These are phyloP conservation scores for Andrographis paniculata DNA, from an alignment of 305 asterid genomes.

Conservation along the genomic window DNA sequence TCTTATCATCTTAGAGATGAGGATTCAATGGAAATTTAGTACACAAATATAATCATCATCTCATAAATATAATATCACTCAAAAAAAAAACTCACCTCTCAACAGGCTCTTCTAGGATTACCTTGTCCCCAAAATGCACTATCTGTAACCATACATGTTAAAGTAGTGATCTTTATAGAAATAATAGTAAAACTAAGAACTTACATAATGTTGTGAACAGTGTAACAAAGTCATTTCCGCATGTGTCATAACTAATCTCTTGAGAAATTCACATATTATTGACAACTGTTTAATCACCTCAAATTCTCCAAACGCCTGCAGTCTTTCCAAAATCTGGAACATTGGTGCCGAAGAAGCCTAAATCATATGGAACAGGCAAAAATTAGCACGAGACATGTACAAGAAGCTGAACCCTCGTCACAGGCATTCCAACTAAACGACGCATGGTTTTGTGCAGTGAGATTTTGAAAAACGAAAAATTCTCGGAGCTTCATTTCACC, in stretches of 20 bases:
- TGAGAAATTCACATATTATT: not conserved
- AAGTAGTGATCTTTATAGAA: not conserved
- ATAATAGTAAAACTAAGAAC: not conserved
- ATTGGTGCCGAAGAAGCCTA: conserved; percentile 84
- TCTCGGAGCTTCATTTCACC: conserved; percentile 97
- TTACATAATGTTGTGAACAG: not conserved
- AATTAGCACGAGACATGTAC: not conserved
- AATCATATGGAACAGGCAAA: conserved; percentile 12
- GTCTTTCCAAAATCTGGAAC: conserved; percentile 76
- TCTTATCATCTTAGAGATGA: not conserved
- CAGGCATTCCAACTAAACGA: conserved; percentile 13
- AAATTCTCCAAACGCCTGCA: conserved; percentile 89
- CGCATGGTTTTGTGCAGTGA: conserved; percentile 27
- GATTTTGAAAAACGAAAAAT: conserved; percentile 25
- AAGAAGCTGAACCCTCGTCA: conserved; percentile 15
- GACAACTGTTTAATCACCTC: conserved; percentile 36
- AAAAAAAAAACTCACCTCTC: conserved; percentile 42
- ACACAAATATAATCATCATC: not conserved
- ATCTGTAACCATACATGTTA: conserved; percentile 37
- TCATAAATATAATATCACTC: not conserved
- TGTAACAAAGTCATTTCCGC: not conserved
- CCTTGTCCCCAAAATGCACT: conserved; percentile 82
- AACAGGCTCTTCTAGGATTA: conserved; percentile 78
- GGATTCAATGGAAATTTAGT: not conserved
- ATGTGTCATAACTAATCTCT: not conserved